Evolutionary conservation across 306 rosid genomes (phyloP).

Genomic region (Malus domestica): ASM211411v1 NC_041798.1:37471001-37471500

Average conservation of each 20-base stretch:
- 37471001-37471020: constrained; percentile 62
- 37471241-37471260: constrained; percentile 66
- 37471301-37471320: constrained; percentile 95
- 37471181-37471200: constrained; percentile 71
- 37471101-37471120: constrained; percentile 80
- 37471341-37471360: constrained; percentile 56
- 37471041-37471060: constrained; percentile 80
- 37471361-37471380: constrained; percentile 62
- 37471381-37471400: constrained; percentile 82
- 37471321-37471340: constrained; percentile 55
- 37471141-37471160: constrained; percentile 73
- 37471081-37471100: constrained; percentile 85
- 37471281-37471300: constrained; percentile 83
- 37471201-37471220: constrained; percentile 90
- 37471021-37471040: constrained; percentile 61
- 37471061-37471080: constrained; percentile 83
- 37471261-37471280: constrained; percentile 63
- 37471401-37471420: constrained; percentile 78
- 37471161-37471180: constrained; percentile 59
- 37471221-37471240: constrained; percentile 69
- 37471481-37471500: constrained; percentile 62
- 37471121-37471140: constrained; percentile 49
- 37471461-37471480: constrained; percentile 52
- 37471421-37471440: constrained; percentile 64
- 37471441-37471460: constrained; percentile 40